Base-by-base conservation (phyloP, 2,329 filamentous ascomycete species). In the Diaporthe helianthi region DNA sequence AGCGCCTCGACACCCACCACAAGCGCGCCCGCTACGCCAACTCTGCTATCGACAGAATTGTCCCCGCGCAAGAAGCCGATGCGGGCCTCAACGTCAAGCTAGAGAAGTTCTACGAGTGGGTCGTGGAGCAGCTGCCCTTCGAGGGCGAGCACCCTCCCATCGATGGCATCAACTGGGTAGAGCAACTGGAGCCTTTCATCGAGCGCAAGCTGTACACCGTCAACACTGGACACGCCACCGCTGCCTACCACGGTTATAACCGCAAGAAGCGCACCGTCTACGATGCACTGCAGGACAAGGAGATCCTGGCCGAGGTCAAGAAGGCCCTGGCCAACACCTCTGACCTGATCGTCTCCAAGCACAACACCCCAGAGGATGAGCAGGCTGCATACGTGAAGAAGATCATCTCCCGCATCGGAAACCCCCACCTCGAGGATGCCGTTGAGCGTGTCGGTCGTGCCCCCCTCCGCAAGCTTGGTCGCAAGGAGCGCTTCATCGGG, bases 131-230 rank as follows among this genome's bases (percentile, higher is more conserved):
- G 79, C 91, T 89, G 53, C 95, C 95, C 2, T 98, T 98, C 81
- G 86, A 90, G 73, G 88, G 90, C 72, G 85, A 86, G 66, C 86
- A 88, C 74, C 94, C 94, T 7, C 82, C 88, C 22, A 95, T 99
- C 77, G 82, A 96, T 74, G 95, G 94, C 71, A 91, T 98, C 79
- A 92, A 97, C 83, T 98, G 93, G 89, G 96, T 98, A 70, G 90
- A 93, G 73, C 87, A 98, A 83, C 89, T 99, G 36, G 87, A 90
- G 78, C 96, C 96, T 69, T 99, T 95, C 84, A 98, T 99, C 77
- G 96, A 99, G 89, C 94, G 96, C 81, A 99, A 99, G 88, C 90
- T 99, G 73, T 99, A 94, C 87, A 99, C 96, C 26, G 95, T 99
- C 87, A 99, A 99, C 88, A 99, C 96, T 26, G 92, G 94, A 68